Percentiles rank a stretch among this genome's conserved stretches.
Evolutionary conservation across 1,139 yeast species (phyloP).

Genomic region (Lodderomyces jiufengensis): DNA sequence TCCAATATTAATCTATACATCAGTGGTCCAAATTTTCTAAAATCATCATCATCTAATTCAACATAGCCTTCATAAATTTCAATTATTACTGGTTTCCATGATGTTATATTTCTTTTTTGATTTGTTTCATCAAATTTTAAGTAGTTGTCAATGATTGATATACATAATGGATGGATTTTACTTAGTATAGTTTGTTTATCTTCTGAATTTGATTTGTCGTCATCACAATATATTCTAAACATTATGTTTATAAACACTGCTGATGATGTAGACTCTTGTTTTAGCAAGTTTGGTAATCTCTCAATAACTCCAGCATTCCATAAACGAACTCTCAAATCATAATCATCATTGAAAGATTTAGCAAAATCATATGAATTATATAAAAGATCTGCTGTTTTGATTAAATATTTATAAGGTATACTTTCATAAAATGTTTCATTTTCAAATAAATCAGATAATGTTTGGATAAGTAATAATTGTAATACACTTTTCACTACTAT

Average conservation of each 20-base stretch:
- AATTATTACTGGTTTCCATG: conserved; percentile 91
- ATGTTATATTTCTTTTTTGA: conserved; percentile 74
- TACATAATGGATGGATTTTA: conserved; percentile 68
- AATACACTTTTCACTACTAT: conserved; percentile 91
- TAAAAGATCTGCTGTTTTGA: conserved; percentile 57
- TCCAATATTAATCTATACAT: conserved; percentile 68
- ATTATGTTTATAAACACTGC: conserved; percentile 80
- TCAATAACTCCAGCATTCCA: conserved; percentile 94
- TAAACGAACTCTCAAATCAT: conserved; percentile 76
- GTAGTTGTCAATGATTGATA: conserved; percentile 65
- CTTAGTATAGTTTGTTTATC: conserved; percentile 43
- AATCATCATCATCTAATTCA: conserved; percentile 75
- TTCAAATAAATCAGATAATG: conserved; percentile 74
- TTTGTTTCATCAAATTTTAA: conserved; percentile 68
- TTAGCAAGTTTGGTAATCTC: conserved; percentile 83
- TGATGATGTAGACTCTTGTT: conserved; percentile 88
- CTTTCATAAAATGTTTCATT: conserved; percentile 64
- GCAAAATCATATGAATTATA: conserved; percentile 78
- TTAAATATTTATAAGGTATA: conserved; percentile 63
- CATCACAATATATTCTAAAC: conserved; percentile 78
- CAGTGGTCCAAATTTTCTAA: conserved; percentile 55
- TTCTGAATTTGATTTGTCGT: conserved; percentile 38
- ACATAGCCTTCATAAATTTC: conserved; percentile 81
- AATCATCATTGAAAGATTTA: conserved; percentile 81
- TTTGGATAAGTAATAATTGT: conserved; percentile 84